phyloP scores from a whole-genome alignment of 768 basidiomycete species.

The Amanita phalloides region DNA sequence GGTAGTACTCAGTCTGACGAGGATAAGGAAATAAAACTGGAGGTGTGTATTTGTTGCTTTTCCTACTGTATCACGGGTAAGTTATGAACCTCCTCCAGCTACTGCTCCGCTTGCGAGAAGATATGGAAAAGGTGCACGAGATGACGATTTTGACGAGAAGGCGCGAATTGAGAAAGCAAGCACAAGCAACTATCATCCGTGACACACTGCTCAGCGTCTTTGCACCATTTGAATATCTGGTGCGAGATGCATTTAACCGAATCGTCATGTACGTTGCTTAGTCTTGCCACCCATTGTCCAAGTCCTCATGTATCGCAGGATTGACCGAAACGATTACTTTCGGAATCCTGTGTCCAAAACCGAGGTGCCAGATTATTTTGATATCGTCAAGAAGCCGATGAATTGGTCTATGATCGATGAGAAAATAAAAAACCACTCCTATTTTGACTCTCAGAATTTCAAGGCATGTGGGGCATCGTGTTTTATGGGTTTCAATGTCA shows the following conservation, averaged over 20 bases:
- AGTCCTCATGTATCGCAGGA: constrained; percentile 25
- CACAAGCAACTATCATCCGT: constrained; percentile 56
- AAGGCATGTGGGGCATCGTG: constrained; percentile 30
- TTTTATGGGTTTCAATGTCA: background rate
- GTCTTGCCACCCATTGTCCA: background rate
- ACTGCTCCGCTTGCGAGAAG: constrained; percentile 56
- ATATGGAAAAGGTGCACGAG: constrained; percentile 63
- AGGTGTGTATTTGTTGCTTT: constrained; percentile 35
- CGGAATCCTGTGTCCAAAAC: constrained; percentile 69
- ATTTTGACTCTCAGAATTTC: constrained; percentile 69
- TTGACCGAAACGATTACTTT: constrained; percentile 70
- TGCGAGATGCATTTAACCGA: constrained; percentile 59
- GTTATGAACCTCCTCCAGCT: constrained; percentile 19
- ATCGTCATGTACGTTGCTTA: constrained; percentile 49
- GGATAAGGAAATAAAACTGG: constrained; percentile 73
- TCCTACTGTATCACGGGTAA: background rate
- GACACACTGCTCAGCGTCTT: constrained; percentile 51
- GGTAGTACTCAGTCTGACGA: constrained; percentile 63
- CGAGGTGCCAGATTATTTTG: constrained; percentile 87
- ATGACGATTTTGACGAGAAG: constrained; percentile 60
- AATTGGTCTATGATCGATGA: constrained; percentile 74
- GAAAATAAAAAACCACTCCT: constrained; percentile 76
- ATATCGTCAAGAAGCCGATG: constrained; percentile 81
- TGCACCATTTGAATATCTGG: constrained; percentile 50
- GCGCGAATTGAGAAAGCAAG: constrained; percentile 75